These are phyloP conservation scores for Moricandia arvensis DNA, from an alignment of 345 rosid genomes.

Conservation along the genomic window DNA sequence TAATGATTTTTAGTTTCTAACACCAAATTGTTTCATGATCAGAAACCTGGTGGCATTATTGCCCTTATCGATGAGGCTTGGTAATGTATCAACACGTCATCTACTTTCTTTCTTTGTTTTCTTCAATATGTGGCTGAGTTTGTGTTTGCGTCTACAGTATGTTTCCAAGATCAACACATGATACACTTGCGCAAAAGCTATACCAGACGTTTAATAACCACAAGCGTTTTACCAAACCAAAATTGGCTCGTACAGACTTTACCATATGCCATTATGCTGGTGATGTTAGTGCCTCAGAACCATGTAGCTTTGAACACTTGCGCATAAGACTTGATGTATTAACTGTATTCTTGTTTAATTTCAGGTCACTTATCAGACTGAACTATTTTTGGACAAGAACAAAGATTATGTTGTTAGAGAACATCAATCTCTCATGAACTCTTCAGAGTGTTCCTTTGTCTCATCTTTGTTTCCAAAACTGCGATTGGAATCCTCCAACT, in stretches of 20 bases:
- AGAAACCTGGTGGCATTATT: slow-evolving; percentile 99
- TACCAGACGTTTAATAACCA: slow-evolving; percentile 86
- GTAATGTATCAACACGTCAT: slow-evolving; percentile 42
- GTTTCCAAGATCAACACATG: slow-evolving; percentile 98
- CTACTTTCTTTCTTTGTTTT: neutral
- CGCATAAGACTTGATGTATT: neutral
- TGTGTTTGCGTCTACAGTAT: slow-evolving; percentile 55
- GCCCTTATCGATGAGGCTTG: slow-evolving; percentile 99
- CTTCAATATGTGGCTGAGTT: slow-evolving; percentile 25
- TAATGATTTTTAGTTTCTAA: slow-evolving; percentile 27
- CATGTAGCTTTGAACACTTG: too few species aligned
- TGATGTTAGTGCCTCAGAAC: slow-evolving; percentile 60
- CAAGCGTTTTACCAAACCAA: slow-evolving; percentile 90
- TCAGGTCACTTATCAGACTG: slow-evolving; percentile 97
- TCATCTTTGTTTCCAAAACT: slow-evolving; percentile 71
- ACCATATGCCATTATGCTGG: slow-evolving; percentile 97
- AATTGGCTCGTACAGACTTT: slow-evolving; percentile 89
- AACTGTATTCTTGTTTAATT: slow-evolving; percentile 18
- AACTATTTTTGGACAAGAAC: slow-evolving; percentile 87
- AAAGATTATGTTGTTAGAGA: slow-evolving; percentile 95
- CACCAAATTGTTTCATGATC: slow-evolving; percentile 39
- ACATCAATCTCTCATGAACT: slow-evolving; percentile 79
- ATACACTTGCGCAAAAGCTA: slow-evolving; percentile 92
- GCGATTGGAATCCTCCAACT: slow-evolving; percentile 83
- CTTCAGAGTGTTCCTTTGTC: slow-evolving; percentile 80